Evolutionary conservation across 805 yeast genomes (phyloP), one percentile per base, ranked within the genome.

Genomic region (Lachancea sp.): DNA sequence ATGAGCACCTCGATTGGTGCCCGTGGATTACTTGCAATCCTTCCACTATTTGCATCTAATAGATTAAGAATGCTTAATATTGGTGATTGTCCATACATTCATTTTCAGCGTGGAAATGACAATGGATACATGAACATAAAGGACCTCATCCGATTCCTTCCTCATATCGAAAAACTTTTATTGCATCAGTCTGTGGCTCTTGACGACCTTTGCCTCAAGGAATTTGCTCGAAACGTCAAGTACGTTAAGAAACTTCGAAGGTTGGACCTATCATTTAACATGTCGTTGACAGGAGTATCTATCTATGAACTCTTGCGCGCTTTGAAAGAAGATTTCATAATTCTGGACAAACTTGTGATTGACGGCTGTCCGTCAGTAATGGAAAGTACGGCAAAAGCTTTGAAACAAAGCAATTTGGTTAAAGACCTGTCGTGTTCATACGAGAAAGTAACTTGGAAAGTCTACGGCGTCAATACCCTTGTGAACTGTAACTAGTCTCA

Each of bases 1-100:
- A 59, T 58, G 64, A 52, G 58, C 8, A 48, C 56, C 1, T 58
- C 60, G 5, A 54, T 59, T 11, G 51, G 56, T 20, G 60, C 60
- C 3, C 20, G 39, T 6, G 58, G 56, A 2, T 34, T 60, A 15
- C 25, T 40, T 11, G 37, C 49, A 26, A 34, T 58, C 17, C 18
- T 51, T 1, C 35, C 50, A 8, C 46, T 40, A 17, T 18, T 52
- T 5, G 26, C 46, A 8, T 32, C 44, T 3, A 26, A 37, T 13
- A 34, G 38, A 1, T 28, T 58, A 5, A 39, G 31, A 22, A 43
- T 24, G 23, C 29, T 60, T 9, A 58, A 60, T 39, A 46, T 60
- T 21, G 65, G 65, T 5, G 56, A 58, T 33, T 40, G 43, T 21
- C 43, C 43, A 9, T 34, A 29, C 20, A 40, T 40, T 13, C 43